phyloP scores from a whole-genome alignment of 805 yeast genomes.

The Clavispora fructus region DNA sequence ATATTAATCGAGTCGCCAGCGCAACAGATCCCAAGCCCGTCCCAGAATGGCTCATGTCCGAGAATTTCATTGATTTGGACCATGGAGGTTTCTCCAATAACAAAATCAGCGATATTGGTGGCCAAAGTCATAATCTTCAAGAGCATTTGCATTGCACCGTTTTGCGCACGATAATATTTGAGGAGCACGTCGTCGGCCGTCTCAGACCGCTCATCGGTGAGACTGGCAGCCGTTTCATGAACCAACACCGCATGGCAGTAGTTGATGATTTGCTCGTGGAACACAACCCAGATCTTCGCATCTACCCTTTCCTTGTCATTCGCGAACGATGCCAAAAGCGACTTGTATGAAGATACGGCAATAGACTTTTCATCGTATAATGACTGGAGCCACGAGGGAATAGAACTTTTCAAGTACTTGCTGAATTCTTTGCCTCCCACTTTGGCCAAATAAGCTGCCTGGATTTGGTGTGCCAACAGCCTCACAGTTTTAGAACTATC shows the following conservation, averaged over 20 bases:
- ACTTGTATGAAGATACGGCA: conserved; percentile 41
- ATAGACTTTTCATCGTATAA: conserved; percentile 68
- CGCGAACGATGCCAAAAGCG: conserved; percentile 52
- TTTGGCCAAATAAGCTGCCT: conserved; percentile 41
- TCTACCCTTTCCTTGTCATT: conserved; percentile 46
- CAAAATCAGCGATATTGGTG: conserved; percentile 9
- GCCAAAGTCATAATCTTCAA: conserved; percentile 23
- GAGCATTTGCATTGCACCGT: conserved; percentile 47
- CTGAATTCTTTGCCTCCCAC: conserved; percentile 54
- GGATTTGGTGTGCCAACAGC: conserved; percentile 55
- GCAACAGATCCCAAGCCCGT: conserved; percentile 21
- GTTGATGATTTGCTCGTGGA: conserved; percentile 50
- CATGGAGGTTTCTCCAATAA: conserved; percentile 8
- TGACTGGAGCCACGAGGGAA: conserved; percentile 73
- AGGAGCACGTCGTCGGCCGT: conserved; percentile 59
- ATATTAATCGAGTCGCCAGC: conserved; percentile 23
- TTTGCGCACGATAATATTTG: conserved; percentile 57
- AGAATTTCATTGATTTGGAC: conserved; percentile 19
- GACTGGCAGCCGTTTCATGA: conserved; percentile 53
- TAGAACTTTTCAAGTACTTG: conserved; percentile 62
- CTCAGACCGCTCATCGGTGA: conserved; percentile 72
- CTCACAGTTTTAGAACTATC: conserved; percentile 69
- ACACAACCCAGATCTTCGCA: conserved; percentile 53
- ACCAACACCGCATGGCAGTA: conserved; percentile 48
- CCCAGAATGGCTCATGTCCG: conserved; percentile 31